A percentile compares a stretch with the other conserved stretches of the same genome.
These are phyloP conservation scores for Mucor sp. DNA, from an alignment of 371 early-diverging fungal species.

Conservation along the genomic window DNA sequence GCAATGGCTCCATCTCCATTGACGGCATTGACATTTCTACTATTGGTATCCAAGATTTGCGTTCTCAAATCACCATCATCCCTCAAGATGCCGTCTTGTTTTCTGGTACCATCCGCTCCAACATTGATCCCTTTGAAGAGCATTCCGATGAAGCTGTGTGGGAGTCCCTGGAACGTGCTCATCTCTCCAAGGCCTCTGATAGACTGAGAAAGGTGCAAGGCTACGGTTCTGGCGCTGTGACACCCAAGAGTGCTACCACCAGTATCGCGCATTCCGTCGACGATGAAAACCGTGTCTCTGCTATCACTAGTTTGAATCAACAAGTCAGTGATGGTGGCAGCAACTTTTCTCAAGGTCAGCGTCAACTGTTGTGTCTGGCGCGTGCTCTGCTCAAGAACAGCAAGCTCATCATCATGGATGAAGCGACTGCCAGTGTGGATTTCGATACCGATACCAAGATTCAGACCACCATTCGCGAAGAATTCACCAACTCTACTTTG, in stretches of 20 bases:
- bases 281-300: slow-evolving; percentile 23
- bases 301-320: slow-evolving; percentile 61
- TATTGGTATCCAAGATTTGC: slow-evolving; percentile 73
- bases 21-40: slow-evolving; percentile 79
- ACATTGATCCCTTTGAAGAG: slow-evolving; percentile 73
- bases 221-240: background rate
- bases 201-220: slow-evolving; percentile 8
- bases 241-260: slow-evolving; percentile 7
- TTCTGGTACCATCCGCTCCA: slow-evolving; percentile 68
- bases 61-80: slow-evolving; percentile 75
- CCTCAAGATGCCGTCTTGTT: slow-evolving; percentile 90
- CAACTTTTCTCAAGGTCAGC: slow-evolving; percentile 87
- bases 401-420: slow-evolving; percentile 84
- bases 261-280: slow-evolving; percentile 30
- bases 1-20: slow-evolving; percentile 69
- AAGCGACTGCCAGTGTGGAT: slow-evolving; percentile 85
- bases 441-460: slow-evolving; percentile 77
- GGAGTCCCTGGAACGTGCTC: slow-evolving; percentile 63
- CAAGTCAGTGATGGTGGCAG: slow-evolving; percentile 74
- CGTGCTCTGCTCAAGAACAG: slow-evolving; percentile 81
- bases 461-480: slow-evolving; percentile 78
- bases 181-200: slow-evolving; percentile 30
- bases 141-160: slow-evolving; percentile 71
- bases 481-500: slow-evolving; percentile 66
- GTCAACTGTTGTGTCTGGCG: slow-evolving; percentile 85